phyloP scores from a whole-genome alignment of 2,329 filamentous ascomycete species.

The Epichloe uncinata region DNA sequence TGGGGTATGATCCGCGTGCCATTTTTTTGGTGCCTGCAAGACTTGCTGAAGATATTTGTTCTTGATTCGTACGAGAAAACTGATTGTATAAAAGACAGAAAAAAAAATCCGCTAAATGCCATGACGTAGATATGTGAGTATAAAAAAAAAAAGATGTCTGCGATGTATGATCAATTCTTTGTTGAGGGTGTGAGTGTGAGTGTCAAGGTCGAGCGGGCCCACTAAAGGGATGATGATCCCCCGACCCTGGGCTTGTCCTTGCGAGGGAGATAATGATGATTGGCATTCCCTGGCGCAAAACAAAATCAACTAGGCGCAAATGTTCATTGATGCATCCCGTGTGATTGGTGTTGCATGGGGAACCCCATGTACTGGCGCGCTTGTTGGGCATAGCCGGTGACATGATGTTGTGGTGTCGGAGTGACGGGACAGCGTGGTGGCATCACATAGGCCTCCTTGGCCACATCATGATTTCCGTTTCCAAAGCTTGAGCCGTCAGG shows the following conservation, averaged over 20 bases:
- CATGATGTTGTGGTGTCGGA: slow-evolving; percentile 35
- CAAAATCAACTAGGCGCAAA: neutral
- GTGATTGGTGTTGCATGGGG: slow-evolving; percentile 23
- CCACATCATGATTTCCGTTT: slow-evolving; percentile 19
- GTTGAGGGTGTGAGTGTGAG: neutral
- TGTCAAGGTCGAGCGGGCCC: slow-evolving; percentile 5
- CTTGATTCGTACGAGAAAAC: slow-evolving; percentile 14
- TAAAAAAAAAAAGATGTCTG: neutral
- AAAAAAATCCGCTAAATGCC: slow-evolving; percentile 33
- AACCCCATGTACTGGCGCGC: slow-evolving; percentile 24
- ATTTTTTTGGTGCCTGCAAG: slow-evolving; percentile 27
- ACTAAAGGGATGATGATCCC: neutral
- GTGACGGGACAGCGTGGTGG: slow-evolving; percentile 48
- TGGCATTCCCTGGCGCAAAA: neutral
- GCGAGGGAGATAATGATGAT: neutral
- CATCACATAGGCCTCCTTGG: slow-evolving; percentile 33
- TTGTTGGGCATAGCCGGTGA: slow-evolving; percentile 21
- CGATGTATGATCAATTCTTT: neutral
- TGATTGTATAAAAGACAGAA: slow-evolving; percentile 1
- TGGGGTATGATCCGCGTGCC: slow-evolving; percentile 25
- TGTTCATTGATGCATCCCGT: slow-evolving; percentile 30
- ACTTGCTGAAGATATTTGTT: slow-evolving; percentile 18
- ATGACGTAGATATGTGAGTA: slow-evolving; percentile 22
- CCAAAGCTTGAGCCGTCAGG: slow-evolving; percentile 53
- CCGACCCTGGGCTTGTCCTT: neutral